These are phyloP conservation scores for Rhynchospora breviuscula DNA, from an alignment of 176 grass and related monocot genomes.

Conservation along the genomic window DNA sequence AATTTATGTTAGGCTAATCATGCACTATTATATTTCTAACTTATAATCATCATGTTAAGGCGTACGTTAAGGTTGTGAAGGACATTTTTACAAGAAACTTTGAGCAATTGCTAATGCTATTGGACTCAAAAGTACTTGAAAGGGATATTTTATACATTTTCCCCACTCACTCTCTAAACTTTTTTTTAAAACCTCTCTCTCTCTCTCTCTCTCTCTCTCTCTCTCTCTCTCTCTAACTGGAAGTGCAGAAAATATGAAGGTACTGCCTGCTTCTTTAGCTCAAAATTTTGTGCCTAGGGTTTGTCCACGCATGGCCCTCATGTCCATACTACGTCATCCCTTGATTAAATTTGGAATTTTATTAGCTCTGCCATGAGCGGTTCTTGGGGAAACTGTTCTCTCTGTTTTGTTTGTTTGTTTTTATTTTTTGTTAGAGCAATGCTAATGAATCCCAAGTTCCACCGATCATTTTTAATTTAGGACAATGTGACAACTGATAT, in stretches of 20 bases:
- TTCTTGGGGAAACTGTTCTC: not conserved
- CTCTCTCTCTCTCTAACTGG: not conserved
- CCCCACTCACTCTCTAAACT: not conserved
- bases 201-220: too few species aligned
- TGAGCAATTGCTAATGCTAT: not conserved
- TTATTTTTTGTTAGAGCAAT: not conserved
- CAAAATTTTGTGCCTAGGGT: slow-evolving; percentile 3
- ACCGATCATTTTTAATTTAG: not conserved
- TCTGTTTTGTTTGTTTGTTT: not conserved
- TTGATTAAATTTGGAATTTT: not conserved
- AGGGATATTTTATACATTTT: not conserved
- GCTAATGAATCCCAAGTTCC: not conserved
- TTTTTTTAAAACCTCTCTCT: not conserved
- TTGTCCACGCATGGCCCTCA: slow-evolving; percentile 4
- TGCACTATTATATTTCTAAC: too few species aligned
- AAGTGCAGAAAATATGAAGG: not conserved
- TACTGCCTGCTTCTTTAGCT: not conserved
- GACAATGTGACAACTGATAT: not conserved
- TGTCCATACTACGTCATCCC: slow-evolving; percentile 20
- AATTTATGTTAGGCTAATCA: not conserved
- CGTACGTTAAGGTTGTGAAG: too few species aligned
- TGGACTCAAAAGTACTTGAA: not conserved
- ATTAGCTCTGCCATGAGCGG: not conserved
- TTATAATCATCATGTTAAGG: too few species aligned
- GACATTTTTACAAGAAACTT: too few species aligned